Evolutionary conservation across 139 green algal species (phyloP).

Genomic region (Diplosphaera chodatii): DNA sequence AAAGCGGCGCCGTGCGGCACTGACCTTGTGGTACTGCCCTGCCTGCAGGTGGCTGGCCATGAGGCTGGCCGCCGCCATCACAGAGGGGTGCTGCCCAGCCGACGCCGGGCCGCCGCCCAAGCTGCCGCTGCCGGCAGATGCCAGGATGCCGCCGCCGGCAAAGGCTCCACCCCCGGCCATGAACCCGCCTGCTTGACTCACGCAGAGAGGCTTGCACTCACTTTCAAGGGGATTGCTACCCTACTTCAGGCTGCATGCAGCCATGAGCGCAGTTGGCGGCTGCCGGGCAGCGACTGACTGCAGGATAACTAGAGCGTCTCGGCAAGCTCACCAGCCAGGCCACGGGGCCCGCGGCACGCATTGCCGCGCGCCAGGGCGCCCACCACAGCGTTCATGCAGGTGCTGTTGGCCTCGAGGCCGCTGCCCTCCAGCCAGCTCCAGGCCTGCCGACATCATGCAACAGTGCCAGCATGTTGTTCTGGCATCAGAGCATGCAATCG

Average conservation of each 20-base stretch:
- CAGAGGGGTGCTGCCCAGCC: background rate
- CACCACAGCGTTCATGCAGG: slow-evolving; percentile 62
- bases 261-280: no score
- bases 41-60: background rate
- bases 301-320: no score
- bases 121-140: background rate
- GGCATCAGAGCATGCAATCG: no score
- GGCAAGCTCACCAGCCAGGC: background rate
- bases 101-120: background rate
- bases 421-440: slow-evolving; percentile 54
- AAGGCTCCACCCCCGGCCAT: no score
- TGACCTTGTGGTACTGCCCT: background rate
- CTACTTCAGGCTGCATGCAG: no score
- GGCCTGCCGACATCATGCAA: no score
- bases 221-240: no score
- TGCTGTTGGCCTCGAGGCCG: slow-evolving; percentile 53
- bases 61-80: background rate
- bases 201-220: no score
- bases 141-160: background rate
- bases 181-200: background rate
- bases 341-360: background rate
- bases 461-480: no score
- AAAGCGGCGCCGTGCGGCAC: no score
- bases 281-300: no score
- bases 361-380: slow-evolving; percentile 44